Evolutionary conservation across 108 stramenopile genomes (phyloP).

Genomic region (Stephanodiscus minutulus): DNA sequence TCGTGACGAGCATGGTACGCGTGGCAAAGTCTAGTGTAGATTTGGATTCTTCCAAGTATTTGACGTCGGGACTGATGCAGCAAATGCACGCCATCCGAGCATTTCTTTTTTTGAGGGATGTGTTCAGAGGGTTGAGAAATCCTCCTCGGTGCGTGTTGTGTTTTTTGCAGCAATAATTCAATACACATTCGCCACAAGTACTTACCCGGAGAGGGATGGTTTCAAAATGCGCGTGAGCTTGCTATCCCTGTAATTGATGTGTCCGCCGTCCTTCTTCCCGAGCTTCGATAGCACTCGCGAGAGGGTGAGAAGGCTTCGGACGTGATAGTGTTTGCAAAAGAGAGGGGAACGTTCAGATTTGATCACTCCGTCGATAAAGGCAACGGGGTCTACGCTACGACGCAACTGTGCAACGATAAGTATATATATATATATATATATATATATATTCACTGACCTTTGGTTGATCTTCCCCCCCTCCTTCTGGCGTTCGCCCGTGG

Average conservation of each 20-base stretch:
- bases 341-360: neutral
- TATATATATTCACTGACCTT: constrained; percentile 64
- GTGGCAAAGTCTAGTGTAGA: constrained; percentile 98
- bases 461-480: constrained; percentile 98
- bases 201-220: constrained; percentile 85
- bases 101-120: constrained; percentile 28
- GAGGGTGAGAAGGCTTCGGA: constrained; percentile 90
- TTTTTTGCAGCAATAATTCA: too few relatives aligned
- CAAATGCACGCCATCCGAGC: constrained; percentile 83
- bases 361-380: too few relatives aligned
- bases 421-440: too few relatives aligned
- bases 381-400: too few relatives aligned
- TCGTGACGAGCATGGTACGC: constrained; percentile 99
- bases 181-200: neutral
- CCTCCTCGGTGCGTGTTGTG: too few relatives aligned
- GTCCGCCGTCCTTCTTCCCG: constrained; percentile 88
- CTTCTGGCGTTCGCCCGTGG: constrained; percentile 72
- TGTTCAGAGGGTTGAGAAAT: neutral
- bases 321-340: neutral
- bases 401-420: too few relatives aligned
- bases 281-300: constrained; percentile 98
- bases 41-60: constrained; percentile 98
- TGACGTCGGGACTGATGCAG: constrained; percentile 95
- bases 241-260: constrained; percentile 98
- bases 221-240: constrained; percentile 98